These are phyloP conservation scores for Darksidea phi DNA, from an alignment of 495 filamentous ascomycete genomes.

Conservation along the genomic window DNA sequence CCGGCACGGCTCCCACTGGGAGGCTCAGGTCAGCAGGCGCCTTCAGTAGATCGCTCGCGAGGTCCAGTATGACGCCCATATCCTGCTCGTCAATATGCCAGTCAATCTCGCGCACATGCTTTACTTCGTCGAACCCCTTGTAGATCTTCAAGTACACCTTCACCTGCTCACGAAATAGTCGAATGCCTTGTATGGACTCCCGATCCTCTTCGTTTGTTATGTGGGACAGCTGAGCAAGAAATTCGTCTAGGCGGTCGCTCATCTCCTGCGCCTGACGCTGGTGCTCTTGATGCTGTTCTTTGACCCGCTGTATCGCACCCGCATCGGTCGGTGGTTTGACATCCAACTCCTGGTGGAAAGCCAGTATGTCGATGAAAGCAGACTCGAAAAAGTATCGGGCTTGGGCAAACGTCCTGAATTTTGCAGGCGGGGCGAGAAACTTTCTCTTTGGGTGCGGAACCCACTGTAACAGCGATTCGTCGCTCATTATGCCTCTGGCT, in stretches of 20 bases:
- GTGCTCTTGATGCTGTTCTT: background rate
- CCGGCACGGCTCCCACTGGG: background rate
- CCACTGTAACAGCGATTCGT: slow-evolving; percentile 13
- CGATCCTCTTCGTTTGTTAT: background rate
- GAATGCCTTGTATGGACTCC: slow-evolving; percentile 9
- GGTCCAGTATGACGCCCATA: slow-evolving; percentile 14
- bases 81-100: slow-evolving; percentile 18
- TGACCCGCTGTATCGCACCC: background rate
- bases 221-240: slow-evolving; percentile 7
- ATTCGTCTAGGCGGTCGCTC: slow-evolving; percentile 12
- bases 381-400: slow-evolving; percentile 23
- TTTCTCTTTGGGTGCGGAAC: slow-evolving; percentile 18
- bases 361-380: slow-evolving; percentile 18
- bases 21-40: slow-evolving; percentile 4
- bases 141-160: slow-evolving; percentile 5
- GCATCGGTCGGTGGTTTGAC: background rate
- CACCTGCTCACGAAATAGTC: slow-evolving; percentile 9
- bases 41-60: slow-evolving; percentile 16
- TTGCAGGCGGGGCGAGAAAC: background rate
- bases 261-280: slow-evolving; percentile 1
- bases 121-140: background rate
- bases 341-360: slow-evolving; percentile 16
- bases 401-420: slow-evolving; percentile 15
- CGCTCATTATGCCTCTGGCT: slow-evolving; percentile 26
- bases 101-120: background rate